Evolutionary conservation across 306 rosid genomes (phyloP).

Genomic region (Pterocarpus santalinus): DNA sequence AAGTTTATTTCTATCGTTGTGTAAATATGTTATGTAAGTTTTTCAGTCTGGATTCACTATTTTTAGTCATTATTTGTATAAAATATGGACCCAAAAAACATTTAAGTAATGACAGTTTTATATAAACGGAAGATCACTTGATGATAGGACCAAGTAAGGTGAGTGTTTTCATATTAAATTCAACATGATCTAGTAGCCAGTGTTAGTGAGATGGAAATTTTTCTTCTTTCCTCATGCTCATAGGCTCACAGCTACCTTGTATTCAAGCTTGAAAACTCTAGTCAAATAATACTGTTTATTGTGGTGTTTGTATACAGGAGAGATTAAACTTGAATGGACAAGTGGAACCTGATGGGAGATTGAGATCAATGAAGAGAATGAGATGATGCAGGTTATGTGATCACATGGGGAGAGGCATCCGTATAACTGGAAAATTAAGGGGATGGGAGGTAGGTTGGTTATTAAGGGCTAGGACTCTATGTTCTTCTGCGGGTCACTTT

Average conservation of each 20-base stretch:
- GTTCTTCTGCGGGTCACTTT: neutral
- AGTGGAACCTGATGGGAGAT: neutral
- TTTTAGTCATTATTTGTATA: neutral
- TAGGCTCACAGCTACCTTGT: neutral
- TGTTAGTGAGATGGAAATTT: neutral
- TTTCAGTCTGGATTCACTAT: neutral
- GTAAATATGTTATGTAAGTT: too few relatives aligned
- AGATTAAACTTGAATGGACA: neutral
- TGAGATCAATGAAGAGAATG: neutral
- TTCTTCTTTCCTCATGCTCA: neutral
- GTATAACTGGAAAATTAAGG: too few relatives aligned
- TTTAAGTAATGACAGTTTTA: too few relatives aligned
- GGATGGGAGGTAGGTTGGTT: neutral
- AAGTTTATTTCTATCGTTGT: neutral
- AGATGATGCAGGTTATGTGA: neutral
- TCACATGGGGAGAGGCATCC: too few relatives aligned
- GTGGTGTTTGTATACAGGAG: neutral
- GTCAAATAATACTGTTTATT: neutral
- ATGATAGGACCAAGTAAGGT: neutral
- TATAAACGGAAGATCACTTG: too few relatives aligned
- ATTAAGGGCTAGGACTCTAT: neutral
- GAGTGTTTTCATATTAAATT: neutral
- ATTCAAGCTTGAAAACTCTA: too few relatives aligned
- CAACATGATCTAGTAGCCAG: neutral
- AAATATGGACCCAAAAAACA: too few relatives aligned